Percentiles rank a stretch among this genome's conserved stretches.
phyloP scores from a whole-genome alignment of 1,284 basidiomycete genomes.

The Jaminaea rosea region DNA sequence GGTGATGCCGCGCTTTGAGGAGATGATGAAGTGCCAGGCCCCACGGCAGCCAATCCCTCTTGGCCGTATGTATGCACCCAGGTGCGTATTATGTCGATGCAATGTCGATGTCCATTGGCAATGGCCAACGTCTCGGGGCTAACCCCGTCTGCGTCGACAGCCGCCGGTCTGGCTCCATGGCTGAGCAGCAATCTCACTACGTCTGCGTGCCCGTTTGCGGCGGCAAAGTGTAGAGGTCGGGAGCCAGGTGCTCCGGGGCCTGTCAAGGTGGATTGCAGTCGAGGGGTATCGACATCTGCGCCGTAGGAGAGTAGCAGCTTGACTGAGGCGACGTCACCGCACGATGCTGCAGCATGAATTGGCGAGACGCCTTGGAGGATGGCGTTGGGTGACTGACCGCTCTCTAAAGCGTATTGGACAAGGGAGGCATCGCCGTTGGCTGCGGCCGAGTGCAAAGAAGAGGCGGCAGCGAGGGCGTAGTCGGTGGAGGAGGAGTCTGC shows the following conservation, averaged over 20 bases:
- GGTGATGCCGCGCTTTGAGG: background rate
- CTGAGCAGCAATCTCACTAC: slow-evolving; percentile 35
- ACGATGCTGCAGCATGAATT: slow-evolving; percentile 37
- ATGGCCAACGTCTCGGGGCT: slow-evolving; percentile 31
- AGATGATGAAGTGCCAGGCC: slow-evolving; percentile 5
- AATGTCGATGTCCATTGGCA: slow-evolving; percentile 21
- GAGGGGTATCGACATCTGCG: slow-evolving; percentile 34
- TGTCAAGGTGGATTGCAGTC: background rate
- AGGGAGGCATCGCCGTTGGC: slow-evolving; percentile 37
- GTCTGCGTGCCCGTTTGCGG: slow-evolving; percentile 37
- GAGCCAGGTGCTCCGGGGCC: slow-evolving; percentile 35
- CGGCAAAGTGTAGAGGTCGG: slow-evolving; percentile 42
- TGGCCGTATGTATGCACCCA: slow-evolving; percentile 29
- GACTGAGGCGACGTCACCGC: slow-evolving; percentile 27
- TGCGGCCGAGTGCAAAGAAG: slow-evolving; percentile 40
- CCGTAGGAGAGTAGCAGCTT: slow-evolving; percentile 36
- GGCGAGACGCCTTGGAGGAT: slow-evolving; percentile 39
- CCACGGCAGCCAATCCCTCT: slow-evolving; percentile 23
- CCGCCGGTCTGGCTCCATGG: slow-evolving; percentile 29
- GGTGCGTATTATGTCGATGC: slow-evolving; percentile 22
- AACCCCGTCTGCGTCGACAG: slow-evolving; percentile 26
- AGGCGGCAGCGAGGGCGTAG: too few relatives aligned
- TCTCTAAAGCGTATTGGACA: slow-evolving; percentile 40
- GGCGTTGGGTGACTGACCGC: slow-evolving; percentile 34
- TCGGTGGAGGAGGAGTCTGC: too few relatives aligned